Evolutionary conservation across 371 early-diverging fungal genomes (phyloP).

Genomic region (Massospora cicadina): DNA sequence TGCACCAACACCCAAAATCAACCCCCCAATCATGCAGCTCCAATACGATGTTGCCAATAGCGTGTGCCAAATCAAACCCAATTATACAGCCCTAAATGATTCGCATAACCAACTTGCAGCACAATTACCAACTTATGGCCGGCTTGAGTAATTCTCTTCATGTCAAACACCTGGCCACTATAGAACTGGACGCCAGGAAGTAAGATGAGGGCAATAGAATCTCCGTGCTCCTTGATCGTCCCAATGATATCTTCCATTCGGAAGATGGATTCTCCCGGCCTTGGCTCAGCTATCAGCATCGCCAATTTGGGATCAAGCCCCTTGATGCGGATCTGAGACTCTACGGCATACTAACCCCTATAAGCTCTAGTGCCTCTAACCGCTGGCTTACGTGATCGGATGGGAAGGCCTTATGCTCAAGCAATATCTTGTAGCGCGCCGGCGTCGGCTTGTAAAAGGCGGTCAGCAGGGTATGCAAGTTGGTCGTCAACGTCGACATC

Average conservation of each 20-base stretch:
- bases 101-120: background rate
- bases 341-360: constrained; percentile 52
- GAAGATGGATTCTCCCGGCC: constrained; percentile 47
- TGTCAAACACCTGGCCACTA: constrained; percentile 87
- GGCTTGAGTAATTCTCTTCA: constrained; percentile 63
- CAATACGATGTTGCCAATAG: constrained; percentile 82
- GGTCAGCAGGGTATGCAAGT: constrained; percentile 75
- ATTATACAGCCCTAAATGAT: constrained; percentile 57
- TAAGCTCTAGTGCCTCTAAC: constrained; percentile 12
- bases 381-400: constrained; percentile 52
- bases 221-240: constrained; percentile 48
- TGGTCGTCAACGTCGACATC: constrained; percentile 83
- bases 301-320: constrained; percentile 47
- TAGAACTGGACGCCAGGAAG: constrained; percentile 91
- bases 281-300: constrained; percentile 54
- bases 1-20: constrained; percentile 97
- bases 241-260: constrained; percentile 66
- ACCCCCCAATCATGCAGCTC: constrained; percentile 87
- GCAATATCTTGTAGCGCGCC: constrained; percentile 60
- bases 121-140: constrained; percentile 50
- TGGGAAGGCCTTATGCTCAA: constrained; percentile 88
- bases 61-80: constrained; percentile 93
- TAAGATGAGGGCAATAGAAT: constrained; percentile 66
- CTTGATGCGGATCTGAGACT: constrained; percentile 70
- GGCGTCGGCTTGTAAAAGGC: constrained; percentile 80